A percentile compares a stretch with the other conserved stretches of the same genome.
phyloP scores from a whole-genome alignment of 805 yeast genomes.

The Candida wancherniae region DNA sequence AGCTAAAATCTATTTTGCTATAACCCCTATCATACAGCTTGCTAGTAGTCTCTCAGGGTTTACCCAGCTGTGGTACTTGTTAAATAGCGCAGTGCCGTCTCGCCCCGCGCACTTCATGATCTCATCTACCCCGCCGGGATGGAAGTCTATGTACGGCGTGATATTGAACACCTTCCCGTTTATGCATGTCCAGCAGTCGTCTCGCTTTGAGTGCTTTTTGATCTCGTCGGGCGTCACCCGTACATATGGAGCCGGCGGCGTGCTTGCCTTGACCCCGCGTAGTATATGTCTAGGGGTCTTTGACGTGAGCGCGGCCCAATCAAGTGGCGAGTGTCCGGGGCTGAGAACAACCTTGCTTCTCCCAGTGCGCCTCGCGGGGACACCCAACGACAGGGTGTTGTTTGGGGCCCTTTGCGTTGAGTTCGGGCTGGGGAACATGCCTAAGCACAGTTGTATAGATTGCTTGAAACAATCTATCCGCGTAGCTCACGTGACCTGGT shows the following conservation, averaged over 20 bases:
- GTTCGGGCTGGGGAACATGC: constrained; percentile 22
- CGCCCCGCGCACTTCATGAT: constrained; percentile 74
- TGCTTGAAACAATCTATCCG: too few species aligned
- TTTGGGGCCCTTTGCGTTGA: constrained; percentile 33
- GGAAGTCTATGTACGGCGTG: constrained; percentile 78
- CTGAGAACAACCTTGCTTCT: constrained; percentile 53
- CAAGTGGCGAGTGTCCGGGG: constrained; percentile 83
- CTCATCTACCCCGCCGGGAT: constrained; percentile 88
- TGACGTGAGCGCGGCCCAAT: constrained; percentile 67
- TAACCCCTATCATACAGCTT: constrained; percentile 68
- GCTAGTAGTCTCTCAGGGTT: constrained; percentile 78
- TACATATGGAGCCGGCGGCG: constrained; percentile 49
- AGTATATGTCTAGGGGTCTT: constrained; percentile 43
- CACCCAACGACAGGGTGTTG: constrained; percentile 9
- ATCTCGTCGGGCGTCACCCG: constrained; percentile 55
- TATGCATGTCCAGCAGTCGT: constrained; percentile 83
- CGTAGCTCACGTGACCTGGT: too few species aligned
- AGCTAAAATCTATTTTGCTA: constrained; percentile 2
- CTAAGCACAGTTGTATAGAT: too few species aligned
- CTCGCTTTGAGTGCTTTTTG: constrained; percentile 48
- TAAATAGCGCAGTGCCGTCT: constrained; percentile 75
- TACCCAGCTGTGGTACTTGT: constrained; percentile 70
- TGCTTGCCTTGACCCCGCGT: constrained; percentile 46
- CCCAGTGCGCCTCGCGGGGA: constrained; percentile 11
- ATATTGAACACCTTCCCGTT: constrained; percentile 80